phyloP scores from a whole-genome alignment of 441 rosid species.

The Breynia disticha region DNA sequence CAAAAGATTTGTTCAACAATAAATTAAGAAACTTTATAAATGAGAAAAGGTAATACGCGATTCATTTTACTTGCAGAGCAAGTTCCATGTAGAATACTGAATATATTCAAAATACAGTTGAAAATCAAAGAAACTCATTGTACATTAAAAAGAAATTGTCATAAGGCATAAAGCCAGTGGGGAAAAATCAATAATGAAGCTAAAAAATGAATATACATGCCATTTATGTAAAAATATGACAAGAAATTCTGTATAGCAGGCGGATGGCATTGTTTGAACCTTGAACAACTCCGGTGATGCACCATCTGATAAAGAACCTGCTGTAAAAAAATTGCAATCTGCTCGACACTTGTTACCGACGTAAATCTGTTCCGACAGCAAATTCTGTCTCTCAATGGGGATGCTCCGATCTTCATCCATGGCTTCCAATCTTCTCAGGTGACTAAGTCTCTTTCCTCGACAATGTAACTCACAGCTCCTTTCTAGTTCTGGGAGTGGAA shows the following conservation, averaged over 20 bases:
- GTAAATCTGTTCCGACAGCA: constrained; percentile 1
- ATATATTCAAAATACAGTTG: constrained; percentile 17
- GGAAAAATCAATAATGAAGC: constrained; percentile 5
- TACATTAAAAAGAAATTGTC: constrained; percentile 16
- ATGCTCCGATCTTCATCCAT: not conserved
- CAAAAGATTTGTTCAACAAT: too few species aligned
- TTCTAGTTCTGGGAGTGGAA: constrained; percentile 41
- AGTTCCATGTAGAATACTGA: constrained; percentile 14
- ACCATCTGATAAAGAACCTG: constrained; percentile 7
- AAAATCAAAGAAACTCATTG: constrained; percentile 29
- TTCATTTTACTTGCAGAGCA: not conserved
- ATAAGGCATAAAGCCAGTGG: constrained; percentile 2
- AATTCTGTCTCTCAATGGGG: not conserved
- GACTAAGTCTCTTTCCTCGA: not conserved
- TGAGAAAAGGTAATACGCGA: too few species aligned
- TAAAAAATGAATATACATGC: not conserved
- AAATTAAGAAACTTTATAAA: too few species aligned
- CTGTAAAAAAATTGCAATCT: constrained; percentile 8
- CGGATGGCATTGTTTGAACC: constrained; percentile 8
- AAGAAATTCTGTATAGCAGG: constrained; percentile 5
- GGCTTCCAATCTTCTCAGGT: constrained; percentile 10
- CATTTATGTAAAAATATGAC: not conserved
- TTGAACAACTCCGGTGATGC: constrained; percentile 13
- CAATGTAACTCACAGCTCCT: constrained; percentile 21
- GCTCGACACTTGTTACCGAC: constrained; percentile 4